Base-by-base conservation (phyloP, 2,329 filamentous ascomycete genomes). In the Aquanectria penicillioides region DNA sequence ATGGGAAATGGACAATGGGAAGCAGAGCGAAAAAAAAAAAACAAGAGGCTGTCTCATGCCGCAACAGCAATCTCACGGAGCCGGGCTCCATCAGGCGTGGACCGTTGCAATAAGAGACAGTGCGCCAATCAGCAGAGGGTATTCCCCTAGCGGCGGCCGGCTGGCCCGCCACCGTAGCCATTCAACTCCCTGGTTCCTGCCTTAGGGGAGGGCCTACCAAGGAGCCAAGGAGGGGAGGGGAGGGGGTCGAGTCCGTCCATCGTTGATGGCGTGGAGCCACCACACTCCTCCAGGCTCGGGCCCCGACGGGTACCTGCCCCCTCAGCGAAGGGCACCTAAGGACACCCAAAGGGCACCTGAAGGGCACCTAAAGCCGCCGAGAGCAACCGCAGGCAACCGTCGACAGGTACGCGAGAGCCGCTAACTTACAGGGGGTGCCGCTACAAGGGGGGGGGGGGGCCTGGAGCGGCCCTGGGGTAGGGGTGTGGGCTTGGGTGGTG, bases 61-160 rank as follows among this genome's bases (percentile, higher is more conserved):
- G 66, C 58, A 65, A 65, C 49, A 67, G 64, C 64, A 69, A 70
- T 69, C 67, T 70, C 64, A 64, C 55, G 53, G 36, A 54, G 62
- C 62, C 67, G 50, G 53, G 66, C 63, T 37, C 64, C 64, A 54
- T 61, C 56, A 68, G 64, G 65, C 61, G 64, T 68, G 66, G 63
- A 11, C 52, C 57, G 61, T 68, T 48, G 63, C 61, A 70, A 70
- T 70, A 63, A 67, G 53, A 49, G 36, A 34, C 18, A 28, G n/a
- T 26, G 33, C 52, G 23, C 68, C 68, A 70, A 70, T 70, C 40
- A 64, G 20, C 29, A 40, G 17, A 18, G 13, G 18, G 7, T 31
- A 22, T 40, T 17, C 20, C 46, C 46, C 52, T 67, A 62, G 54
- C 50, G 57, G 57, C 25, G 53, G 38, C 49, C 41, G 38, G 51